Evolutionary conservation across 2,329 filamentous ascomycete species (phyloP), one percentile per base, ranked within the genome.

Genomic region (Scortechinia acanthostroma): DNA sequence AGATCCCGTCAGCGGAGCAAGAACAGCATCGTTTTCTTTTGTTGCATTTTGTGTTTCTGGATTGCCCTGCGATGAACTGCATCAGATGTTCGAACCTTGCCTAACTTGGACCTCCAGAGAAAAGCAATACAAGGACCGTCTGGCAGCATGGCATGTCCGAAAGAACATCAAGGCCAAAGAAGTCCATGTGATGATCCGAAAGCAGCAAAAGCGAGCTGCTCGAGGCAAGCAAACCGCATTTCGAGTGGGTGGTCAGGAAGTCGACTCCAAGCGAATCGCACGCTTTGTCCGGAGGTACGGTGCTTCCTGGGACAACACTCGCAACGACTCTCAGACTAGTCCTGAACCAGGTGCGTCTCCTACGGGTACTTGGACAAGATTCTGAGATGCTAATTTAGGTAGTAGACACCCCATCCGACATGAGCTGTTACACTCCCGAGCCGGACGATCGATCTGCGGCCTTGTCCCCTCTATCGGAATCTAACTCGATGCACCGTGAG

Each of bases 151-250:
- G 60, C 54, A 62, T 48, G 51, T 62, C 35, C 58, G 60, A 21
- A 63, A 63, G 40, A 63, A 63, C 43, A 62, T 63, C 50, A 63
- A 63, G 49, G 57, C 58, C 42, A 59, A 59, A 46, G 59, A 63
- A 47, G 58, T 60, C 30, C 57, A 61, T 33, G 45, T 63, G 33
- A 62, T 63, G 59, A 54, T 62, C 21, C 59, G 59, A 43, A 63
- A 63, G 42, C 58, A 63, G 46, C 53, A 60, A 45, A 62, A 61
- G 46, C 60, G 60, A 13, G 60, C 60, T 42, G 58, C 60, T 42
- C 55, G 52, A n/a, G 60, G 60, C 49, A 63, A 63, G 45, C 55
- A 57, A 47, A 62, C 59, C 3, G 59, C 58, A 5, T 62, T 63
- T 43, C 57, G 60, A 4, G 54, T 60, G 10, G 55, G 52, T 20